Percentiles rank a stretch among this genome's conserved stretches.
These are phyloP conservation scores for Saururus chinensis DNA, from an alignment of 164 flowering plant genomes.

Conservation along the genomic window DNA sequence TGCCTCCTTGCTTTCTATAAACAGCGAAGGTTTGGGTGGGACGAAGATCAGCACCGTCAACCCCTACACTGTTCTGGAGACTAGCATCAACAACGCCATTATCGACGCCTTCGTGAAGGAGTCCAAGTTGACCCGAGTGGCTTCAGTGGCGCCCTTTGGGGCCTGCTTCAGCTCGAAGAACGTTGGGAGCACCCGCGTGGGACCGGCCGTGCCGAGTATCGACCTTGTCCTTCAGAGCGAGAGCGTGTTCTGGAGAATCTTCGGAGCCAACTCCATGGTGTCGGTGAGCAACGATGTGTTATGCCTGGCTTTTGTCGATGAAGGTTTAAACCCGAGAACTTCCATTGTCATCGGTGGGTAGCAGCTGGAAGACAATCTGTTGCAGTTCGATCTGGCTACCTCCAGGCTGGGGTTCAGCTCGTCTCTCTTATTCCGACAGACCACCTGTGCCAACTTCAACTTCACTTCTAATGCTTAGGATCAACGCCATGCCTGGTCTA, in stretches of 20 bases:
- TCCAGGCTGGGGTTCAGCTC: slow-evolving; percentile 32
- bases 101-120: slow-evolving; percentile 15
- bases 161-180: slow-evolving; percentile 19
- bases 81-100: slow-evolving; percentile 30
- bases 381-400: slow-evolving; percentile 28
- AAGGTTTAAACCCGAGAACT: slow-evolving; percentile 23
- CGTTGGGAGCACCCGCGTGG: slow-evolving; percentile 19
- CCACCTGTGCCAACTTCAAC: slow-evolving; percentile 42
- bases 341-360: slow-evolving; percentile 36
- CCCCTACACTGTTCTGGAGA: slow-evolving; percentile 16
- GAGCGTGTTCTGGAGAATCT: slow-evolving; percentile 21
- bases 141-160: slow-evolving; percentile 23
- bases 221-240: slow-evolving; percentile 24
- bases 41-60: slow-evolving; percentile 18
- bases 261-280: slow-evolving; percentile 37
- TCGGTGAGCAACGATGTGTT: slow-evolving; percentile 16
- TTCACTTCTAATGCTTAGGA: slow-evolving; percentile 8
- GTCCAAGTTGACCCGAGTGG: slow-evolving; percentile 14
- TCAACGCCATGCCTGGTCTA: no score
- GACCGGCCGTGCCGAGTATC: slow-evolving; percentile 27
- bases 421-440: slow-evolving; percentile 15
- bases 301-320: slow-evolving; percentile 34
- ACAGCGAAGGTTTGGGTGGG: slow-evolving; percentile 15
- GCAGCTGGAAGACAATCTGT: slow-evolving; percentile 26
- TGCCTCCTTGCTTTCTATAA: slow-evolving; percentile 11